Evolutionary conservation across 306 rosid genomes (phyloP).

Genomic region (Cercis canadensis): DNA sequence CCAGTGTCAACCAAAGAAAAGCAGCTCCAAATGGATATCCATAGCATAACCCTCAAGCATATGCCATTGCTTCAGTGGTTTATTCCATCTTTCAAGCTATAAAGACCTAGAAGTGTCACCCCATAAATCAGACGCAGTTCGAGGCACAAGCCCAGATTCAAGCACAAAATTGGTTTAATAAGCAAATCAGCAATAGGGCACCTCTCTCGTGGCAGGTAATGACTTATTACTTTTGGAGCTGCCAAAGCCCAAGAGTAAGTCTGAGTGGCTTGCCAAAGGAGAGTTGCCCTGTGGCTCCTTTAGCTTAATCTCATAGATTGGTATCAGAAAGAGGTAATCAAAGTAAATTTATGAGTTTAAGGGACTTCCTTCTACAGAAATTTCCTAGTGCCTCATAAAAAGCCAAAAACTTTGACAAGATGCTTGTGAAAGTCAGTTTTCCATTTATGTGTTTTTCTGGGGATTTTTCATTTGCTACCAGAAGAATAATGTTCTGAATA

Average conservation of each 20-base stretch:
- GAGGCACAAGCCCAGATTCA: not conserved
- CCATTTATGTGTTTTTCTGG: conserved; percentile 5
- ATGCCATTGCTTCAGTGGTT: conserved; percentile 37
- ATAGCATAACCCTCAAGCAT: conserved; percentile 34
- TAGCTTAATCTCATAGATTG: conserved; percentile 44
- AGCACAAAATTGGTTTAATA: conserved; percentile 1
- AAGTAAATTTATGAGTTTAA: too few species aligned
- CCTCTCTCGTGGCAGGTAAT: conserved; percentile 52
- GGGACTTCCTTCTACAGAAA: too few species aligned
- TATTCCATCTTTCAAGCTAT: conserved; percentile 32
- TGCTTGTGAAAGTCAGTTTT: not conserved
- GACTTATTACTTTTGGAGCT: not conserved
- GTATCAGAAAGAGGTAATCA: conserved; percentile 4
- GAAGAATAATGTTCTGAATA: too few species aligned
- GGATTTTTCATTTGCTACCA: not conserved
- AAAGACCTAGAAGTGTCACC: not conserved
- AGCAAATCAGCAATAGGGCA: conserved; percentile 53
- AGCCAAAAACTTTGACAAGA: not conserved
- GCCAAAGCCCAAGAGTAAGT: not conserved
- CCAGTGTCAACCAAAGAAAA: conserved; percentile 14
- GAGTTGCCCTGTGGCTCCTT: conserved; percentile 60
- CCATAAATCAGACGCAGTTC: not conserved
- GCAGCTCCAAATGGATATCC: not conserved
- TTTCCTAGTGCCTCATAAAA: not conserved
- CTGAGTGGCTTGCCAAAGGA: conserved; percentile 59